Percentiles rank a stretch among this genome's conserved stretches.
Evolutionary conservation across 208 protist species (phyloP).

Genomic region (Trypanosoma avium): DNA sequence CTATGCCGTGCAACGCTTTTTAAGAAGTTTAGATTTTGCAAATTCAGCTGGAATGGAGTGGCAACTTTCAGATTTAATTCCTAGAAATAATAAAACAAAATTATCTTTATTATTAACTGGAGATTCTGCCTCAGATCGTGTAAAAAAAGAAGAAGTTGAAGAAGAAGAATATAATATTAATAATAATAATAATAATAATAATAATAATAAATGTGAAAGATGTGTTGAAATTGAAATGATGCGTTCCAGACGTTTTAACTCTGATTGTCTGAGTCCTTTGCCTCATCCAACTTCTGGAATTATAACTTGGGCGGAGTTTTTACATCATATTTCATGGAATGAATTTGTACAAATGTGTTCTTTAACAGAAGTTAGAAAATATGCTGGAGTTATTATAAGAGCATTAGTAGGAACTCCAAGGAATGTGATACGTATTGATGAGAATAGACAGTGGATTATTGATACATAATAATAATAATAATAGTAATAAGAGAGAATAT

Average conservation of each 20-base stretch:
- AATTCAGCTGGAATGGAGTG: conserved; percentile 13
- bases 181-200: background rate
- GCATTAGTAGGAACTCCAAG: conserved; percentile 34
- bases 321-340: conserved; percentile 73
- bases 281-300: conserved; percentile 59
- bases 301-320: conserved; percentile 69
- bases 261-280: conserved; percentile 45
- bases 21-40: conserved; percentile 18
- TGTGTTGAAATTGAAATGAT: conserved; percentile 63
- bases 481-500: conserved; percentile 9
- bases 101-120: no score
- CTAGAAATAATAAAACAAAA: background rate
- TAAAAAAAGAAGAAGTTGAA: no score
- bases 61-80: conserved; percentile 12
- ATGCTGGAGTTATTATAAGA: conserved; percentile 35
- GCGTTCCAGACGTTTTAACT: conserved; percentile 37
- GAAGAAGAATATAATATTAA: background rate
- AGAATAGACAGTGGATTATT: conserved; percentile 3
- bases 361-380: conserved; percentile 43
- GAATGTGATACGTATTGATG: conserved; percentile 52
- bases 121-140: no score
- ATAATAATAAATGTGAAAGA: conserved; percentile 32
- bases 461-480: background rate
- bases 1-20: conserved; percentile 26
- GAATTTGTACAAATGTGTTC: conserved; percentile 70